Conservation (phyloP, 768 basidiomycete species). For the Calvatia gigantea region DNA sequence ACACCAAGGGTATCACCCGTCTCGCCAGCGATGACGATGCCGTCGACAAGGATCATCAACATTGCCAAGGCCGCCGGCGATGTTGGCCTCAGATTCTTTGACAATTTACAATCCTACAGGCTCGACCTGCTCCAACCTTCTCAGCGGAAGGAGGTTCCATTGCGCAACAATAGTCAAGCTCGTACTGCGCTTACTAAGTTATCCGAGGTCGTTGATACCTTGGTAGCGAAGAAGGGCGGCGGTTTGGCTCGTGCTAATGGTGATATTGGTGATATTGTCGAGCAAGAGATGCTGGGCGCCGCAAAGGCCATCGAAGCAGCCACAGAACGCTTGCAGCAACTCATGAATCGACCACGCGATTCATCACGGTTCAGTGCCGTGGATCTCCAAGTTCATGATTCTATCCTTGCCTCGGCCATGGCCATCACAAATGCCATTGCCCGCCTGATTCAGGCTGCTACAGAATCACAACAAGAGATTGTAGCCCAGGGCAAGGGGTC, state of each 20-base stretch:
- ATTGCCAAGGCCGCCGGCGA: slow-evolving; percentile 87
- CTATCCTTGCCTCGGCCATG: slow-evolving; percentile 90
- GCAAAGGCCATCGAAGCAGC: slow-evolving; percentile 92
- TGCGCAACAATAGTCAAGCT: slow-evolving; percentile 85
- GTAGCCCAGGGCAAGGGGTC: slow-evolving; percentile 94
- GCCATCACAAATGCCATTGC: slow-evolving; percentile 95
- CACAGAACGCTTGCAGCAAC: slow-evolving; percentile 82
- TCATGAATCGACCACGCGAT: slow-evolving; percentile 90
- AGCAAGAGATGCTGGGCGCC: slow-evolving; percentile 93
- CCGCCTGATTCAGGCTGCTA: slow-evolving; percentile 92
- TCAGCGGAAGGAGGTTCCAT: slow-evolving; percentile 82
- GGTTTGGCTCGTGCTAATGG: slow-evolving; percentile 77
- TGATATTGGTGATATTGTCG: slow-evolving; percentile 93
- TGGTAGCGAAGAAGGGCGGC: slow-evolving; percentile 80
- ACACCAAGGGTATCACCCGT: slow-evolving; percentile 94
- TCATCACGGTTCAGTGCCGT: slow-evolving; percentile 83
- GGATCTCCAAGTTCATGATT: slow-evolving; percentile 96
- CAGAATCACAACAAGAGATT: slow-evolving; percentile 97
- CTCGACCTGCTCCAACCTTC: slow-evolving; percentile 73
- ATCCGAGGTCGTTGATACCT: slow-evolving; percentile 80
- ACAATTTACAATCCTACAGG: slow-evolving; percentile 95
- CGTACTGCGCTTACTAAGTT: slow-evolving; percentile 81
- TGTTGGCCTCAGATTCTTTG: slow-evolving; percentile 86
- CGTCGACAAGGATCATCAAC: slow-evolving; percentile 81
- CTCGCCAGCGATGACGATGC: slow-evolving; percentile 89